Percentiles rank a stretch among this genome's conserved stretches.
These are phyloP conservation scores for Ophiostoma ips DNA, from an alignment of 2,329 filamentous ascomycete species.

Conservation along the genomic window DNA sequence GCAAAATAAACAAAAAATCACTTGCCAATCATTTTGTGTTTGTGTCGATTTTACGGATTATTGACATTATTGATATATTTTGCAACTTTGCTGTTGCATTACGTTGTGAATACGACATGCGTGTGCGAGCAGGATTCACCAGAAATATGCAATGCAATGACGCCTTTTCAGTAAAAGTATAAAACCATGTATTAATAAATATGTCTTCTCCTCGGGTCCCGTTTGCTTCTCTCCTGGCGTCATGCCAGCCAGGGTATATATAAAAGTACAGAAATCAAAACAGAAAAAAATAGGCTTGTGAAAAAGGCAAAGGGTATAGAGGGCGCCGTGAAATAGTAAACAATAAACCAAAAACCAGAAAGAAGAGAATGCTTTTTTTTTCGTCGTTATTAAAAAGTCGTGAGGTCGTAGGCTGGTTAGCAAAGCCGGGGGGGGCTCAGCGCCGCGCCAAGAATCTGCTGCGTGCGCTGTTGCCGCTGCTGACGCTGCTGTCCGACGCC, in stretches of 20 bases:
- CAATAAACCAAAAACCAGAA: background rate
- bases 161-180: too few relatives aligned
- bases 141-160: too few relatives aligned
- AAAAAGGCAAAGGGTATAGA: background rate
- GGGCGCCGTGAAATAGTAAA: background rate
- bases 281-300: background rate
- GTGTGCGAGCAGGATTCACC: too few relatives aligned
- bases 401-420: constrained; percentile 23
- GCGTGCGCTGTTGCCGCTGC: constrained; percentile 2
- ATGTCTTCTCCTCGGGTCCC: constrained; percentile 1
- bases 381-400: constrained; percentile 1
- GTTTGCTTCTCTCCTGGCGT: constrained; percentile 7
- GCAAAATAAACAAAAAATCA: background rate
- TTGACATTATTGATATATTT: background rate
- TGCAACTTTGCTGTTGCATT: too few relatives aligned
- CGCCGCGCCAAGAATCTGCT: constrained; percentile 19
- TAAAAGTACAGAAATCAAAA: background rate
- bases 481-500: constrained; percentile 7
- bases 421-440: background rate
- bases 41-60: too few relatives aligned
- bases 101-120: too few relatives aligned
- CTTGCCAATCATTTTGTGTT: too few relatives aligned
- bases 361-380: background rate
- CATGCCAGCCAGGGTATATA: constrained; percentile 9
- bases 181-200: background rate